A percentile compares a stretch with the other conserved stretches of the same genome.
These are phyloP conservation scores for Sapria himalayana DNA, from an alignment of 345 rosid species.

Conservation along the genomic window DNA sequence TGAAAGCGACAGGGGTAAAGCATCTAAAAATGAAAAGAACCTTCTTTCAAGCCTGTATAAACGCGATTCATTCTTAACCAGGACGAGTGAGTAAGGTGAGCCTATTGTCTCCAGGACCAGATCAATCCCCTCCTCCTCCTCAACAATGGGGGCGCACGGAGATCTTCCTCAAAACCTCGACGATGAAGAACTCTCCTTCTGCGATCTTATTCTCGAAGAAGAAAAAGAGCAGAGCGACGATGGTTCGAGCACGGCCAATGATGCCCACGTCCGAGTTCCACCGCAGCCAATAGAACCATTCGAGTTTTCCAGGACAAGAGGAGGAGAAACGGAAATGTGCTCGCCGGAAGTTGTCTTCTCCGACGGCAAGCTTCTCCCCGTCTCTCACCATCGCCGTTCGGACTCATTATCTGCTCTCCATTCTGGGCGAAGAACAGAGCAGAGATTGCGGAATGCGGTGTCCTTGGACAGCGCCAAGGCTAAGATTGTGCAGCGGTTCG, in stretches of 20 bases:
- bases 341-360: conserved; percentile 61
- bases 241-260: conserved; percentile 9
- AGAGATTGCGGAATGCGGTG: conserved; percentile 8
- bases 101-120: too few species aligned
- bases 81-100: too few species aligned
- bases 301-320: conserved; percentile 26
- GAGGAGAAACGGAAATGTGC: conserved; percentile 28
- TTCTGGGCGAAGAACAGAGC: too few species aligned
- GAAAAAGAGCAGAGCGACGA: background rate
- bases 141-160: conserved; percentile 6
- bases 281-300: too few species aligned
- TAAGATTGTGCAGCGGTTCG: conserved; percentile 11
- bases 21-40: too few species aligned
- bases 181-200: conserved; percentile 26
- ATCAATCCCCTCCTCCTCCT: background rate
- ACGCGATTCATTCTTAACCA: too few species aligned
- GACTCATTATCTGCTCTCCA: conserved; percentile 33
- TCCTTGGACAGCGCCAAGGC: conserved; percentile 12
- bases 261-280: conserved; percentile 16
- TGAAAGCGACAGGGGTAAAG: too few species aligned
- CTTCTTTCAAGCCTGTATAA: too few species aligned
- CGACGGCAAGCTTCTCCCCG: conserved; percentile 47
- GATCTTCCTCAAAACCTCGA: background rate
- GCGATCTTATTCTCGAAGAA: conserved; percentile 20
- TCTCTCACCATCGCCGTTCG: conserved; percentile 17